phyloP scores from a whole-genome alignment of 2,329 filamentous ascomycete genomes.

The Xylariaceae sp. region DNA sequence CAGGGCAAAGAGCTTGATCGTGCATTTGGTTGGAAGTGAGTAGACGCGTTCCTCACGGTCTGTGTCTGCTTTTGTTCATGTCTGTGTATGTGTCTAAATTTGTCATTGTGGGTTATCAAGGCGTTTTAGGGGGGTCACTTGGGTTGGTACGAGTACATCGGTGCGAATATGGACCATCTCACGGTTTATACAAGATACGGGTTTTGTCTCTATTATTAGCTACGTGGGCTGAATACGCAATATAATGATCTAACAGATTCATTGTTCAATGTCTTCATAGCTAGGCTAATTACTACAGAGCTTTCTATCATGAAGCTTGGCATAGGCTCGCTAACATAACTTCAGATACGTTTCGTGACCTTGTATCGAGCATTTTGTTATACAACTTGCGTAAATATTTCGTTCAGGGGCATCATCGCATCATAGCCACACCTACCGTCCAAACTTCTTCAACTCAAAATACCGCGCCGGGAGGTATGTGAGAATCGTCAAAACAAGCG shows the following conservation, averaged over 20 bases:
- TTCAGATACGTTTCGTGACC: not conserved
- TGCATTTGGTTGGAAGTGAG: conserved; percentile 45
- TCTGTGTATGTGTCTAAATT: not conserved
- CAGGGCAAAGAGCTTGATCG: conserved; percentile 54
- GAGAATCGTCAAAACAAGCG: conserved; percentile 44
- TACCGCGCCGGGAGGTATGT: conserved; percentile 44
- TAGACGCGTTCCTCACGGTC: not conserved
- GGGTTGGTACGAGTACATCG: not conserved
- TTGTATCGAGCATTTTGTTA: not conserved
- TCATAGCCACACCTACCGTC: conserved; percentile 28
- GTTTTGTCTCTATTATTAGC: not conserved
- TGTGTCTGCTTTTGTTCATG: not conserved
- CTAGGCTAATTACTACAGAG: not conserved
- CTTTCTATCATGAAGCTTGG: too few relatives aligned
- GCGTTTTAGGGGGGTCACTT: not conserved
- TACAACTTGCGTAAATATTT: not conserved
- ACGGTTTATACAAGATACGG: too few relatives aligned
- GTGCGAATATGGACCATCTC: too few relatives aligned
- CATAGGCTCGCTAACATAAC: not conserved
- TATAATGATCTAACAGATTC: too few relatives aligned
- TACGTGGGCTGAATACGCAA: not conserved
- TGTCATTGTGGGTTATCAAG: not conserved
- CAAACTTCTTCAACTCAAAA: conserved; percentile 44
- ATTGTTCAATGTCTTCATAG: not conserved
- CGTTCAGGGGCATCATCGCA: not conserved